Evolutionary conservation across 2,329 filamentous ascomycete genomes (phyloP).

Genomic region (Coniochaeta sp.): DNA sequence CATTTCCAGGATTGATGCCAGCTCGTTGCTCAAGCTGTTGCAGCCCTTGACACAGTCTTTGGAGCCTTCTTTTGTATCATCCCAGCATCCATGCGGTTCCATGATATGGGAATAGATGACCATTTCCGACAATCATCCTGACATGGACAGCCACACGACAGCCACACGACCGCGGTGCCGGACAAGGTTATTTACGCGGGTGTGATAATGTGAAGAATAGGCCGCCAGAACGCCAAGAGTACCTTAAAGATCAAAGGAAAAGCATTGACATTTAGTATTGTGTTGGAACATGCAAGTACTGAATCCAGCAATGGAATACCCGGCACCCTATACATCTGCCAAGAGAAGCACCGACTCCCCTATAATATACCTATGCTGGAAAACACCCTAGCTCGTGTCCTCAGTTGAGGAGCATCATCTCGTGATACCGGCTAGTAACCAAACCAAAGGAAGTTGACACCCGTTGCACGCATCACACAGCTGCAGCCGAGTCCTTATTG

Average conservation of each 20-base stretch:
- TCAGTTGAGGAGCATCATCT: neutral
- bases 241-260: neutral
- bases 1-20: neutral
- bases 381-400: neutral
- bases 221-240: neutral
- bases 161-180: neutral
- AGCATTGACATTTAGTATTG: neutral
- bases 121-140: neutral
- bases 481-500: neutral
- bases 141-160: neutral
- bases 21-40: neutral
- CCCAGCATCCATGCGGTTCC: neutral
- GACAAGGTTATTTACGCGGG: neutral
- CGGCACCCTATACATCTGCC: neutral
- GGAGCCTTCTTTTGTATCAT: neutral
- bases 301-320: neutral
- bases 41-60: neutral
- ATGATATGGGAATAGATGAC: neutral
- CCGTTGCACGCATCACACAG: neutral
- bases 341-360: neutral
- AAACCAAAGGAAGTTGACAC: neutral
- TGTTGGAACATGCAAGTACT: neutral
- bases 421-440: neutral
- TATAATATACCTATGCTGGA: neutral
- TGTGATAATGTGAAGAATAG: neutral